A percentile compares a stretch with the other conserved stretches of the same genome.
These are phyloP conservation scores for Nelumbo lutea DNA, from an alignment of 164 flowering plant species.

Conservation along the genomic window DNA sequence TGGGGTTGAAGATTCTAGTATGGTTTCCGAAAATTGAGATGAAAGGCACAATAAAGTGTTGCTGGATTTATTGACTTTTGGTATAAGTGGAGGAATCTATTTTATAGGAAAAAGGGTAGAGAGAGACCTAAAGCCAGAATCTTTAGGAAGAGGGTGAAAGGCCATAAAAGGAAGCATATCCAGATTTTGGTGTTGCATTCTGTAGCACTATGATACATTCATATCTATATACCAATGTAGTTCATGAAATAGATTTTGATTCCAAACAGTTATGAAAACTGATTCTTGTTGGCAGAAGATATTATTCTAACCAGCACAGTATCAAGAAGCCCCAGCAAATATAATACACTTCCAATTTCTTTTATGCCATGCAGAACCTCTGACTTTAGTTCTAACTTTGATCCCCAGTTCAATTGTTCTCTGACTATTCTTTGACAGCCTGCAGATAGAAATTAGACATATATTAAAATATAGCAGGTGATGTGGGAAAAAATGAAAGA, in stretches of 20 bases:
- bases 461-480: not conserved
- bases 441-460: conserved; percentile 21
- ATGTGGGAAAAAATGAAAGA: not conserved
- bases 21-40: no score
- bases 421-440: conserved; percentile 80
- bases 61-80: no score
- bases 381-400: conserved; percentile 72
- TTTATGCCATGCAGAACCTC: conserved; percentile 84
- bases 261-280: not conserved
- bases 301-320: conserved; percentile 69
- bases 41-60: no score
- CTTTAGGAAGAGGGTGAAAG: no score
- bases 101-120: no score
- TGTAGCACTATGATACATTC: not conserved
- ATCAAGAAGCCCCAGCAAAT: conserved; percentile 91
- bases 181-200: not conserved
- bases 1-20: no score
- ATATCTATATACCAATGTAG: not conserved
- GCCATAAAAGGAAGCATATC: no score
- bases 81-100: no score
- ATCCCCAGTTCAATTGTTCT: conserved; percentile 84
- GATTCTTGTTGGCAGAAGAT: not conserved
- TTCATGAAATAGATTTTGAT: not conserved
- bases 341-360: conserved; percentile 88
- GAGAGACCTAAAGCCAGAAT: no score